phyloP scores from a whole-genome alignment of 805 yeast genomes.

The Candida xyloterini region DNA sequence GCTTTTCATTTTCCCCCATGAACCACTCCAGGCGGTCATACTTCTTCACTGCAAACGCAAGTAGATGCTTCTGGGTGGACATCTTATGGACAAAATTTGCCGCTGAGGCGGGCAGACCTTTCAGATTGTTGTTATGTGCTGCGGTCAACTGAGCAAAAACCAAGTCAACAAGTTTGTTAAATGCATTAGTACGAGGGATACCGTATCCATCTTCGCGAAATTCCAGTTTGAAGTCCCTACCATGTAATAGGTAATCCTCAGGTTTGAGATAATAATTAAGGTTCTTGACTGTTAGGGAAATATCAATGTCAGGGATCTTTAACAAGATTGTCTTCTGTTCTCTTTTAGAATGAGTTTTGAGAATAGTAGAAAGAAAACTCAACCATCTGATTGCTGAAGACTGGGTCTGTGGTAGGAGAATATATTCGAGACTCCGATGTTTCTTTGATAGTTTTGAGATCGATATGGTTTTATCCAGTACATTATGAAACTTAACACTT shows the following conservation, averaged over 20 bases:
- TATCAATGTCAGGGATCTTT: constrained; percentile 43
- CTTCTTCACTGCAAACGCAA: constrained; percentile 52
- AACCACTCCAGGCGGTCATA: constrained; percentile 79
- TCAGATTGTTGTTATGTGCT: constrained; percentile 1
- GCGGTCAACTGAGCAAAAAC: constrained; percentile 31
- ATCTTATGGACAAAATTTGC: constrained; percentile 17
- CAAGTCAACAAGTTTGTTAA: constrained; percentile 39
- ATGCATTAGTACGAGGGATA: constrained; percentile 25
- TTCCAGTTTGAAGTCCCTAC: not conserved
- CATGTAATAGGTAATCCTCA: constrained; percentile 7
- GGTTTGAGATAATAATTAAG: constrained; percentile 5
- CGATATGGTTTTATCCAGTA: constrained; percentile 67
- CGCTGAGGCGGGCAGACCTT: constrained; percentile 5
- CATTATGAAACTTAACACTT: constrained; percentile 54
- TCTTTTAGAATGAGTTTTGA: constrained; percentile 32
- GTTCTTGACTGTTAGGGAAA: constrained; percentile 40
- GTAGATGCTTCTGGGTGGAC: constrained; percentile 24
- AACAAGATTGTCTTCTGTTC: constrained; percentile 28
- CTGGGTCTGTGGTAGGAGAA: constrained; percentile 53
- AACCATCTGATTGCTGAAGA: constrained; percentile 62
- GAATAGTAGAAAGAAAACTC: constrained; percentile 47
- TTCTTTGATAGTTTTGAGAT: constrained; percentile 34
- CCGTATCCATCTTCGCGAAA: constrained; percentile 24
- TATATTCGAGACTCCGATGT: constrained; percentile 33
- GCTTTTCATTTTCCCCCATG: constrained; percentile 41